Evolutionary conservation across 108 stramenopile species (phyloP), one percentile per base, ranked within the genome.

Genomic region (Nitzschia palea): DNA sequence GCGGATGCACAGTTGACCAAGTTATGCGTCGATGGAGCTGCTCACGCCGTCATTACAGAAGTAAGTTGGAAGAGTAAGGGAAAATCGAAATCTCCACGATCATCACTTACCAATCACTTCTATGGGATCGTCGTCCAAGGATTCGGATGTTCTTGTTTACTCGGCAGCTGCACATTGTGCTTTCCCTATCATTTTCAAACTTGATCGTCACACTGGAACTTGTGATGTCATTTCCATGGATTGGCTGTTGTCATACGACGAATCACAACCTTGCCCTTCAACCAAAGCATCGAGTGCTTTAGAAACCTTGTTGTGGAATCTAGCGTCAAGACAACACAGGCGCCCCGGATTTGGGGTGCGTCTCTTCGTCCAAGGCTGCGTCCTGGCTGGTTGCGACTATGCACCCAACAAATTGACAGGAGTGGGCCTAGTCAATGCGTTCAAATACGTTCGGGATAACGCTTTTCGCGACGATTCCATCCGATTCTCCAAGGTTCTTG

Each of bases 311-410:
- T 68, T 93, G 5, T 70, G 64, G 17, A 65, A 78, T 17, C 73
- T 89, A 30, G 80, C 80, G 4, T 36, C 44, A 17, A 64, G 73
- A 58, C 74, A 93, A 67, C 45, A 56, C 5, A 43, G 58, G 51
- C 31, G 78, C 9, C 78, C 78, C 35, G 93, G 93, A 18, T 37
- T 71, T 45, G 93, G 93, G 8, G 84, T 77, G 10, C 76, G 93
- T 42, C 82, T 95, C 56, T 97, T 98, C 64, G 87, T 97, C 0
- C 94, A 97, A 63, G 86, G 95, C 40, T 97, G 97, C 64, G 80
- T 97, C 0, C 62, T 99, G 27, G 77, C 93, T 30, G 98, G 98
- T n/a, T 98, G 97, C 51, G 98, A 99, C 79, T 99, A 99, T 71
- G 77, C 92, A 0, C 73, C 83, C 5, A 82, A 83, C 48, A 57